Evolutionary conservation across 140 eudicot species (phyloP).

Genomic region (Flaveria floridana): DNA sequence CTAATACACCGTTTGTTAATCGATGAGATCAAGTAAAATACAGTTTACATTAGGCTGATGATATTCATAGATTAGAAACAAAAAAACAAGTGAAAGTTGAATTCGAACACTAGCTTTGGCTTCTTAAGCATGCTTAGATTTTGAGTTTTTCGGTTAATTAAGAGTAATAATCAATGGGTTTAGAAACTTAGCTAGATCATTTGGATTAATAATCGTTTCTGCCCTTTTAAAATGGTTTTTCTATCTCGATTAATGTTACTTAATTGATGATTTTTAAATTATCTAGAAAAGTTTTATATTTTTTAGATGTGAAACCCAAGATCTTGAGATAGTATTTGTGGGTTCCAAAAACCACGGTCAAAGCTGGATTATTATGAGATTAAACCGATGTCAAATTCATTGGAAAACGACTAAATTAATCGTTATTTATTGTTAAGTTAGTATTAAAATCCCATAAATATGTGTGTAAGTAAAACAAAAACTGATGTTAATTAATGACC

Average conservation of each 20-base stretch:
- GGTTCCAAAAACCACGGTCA: conserved; percentile 44
- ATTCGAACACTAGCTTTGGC: conserved; percentile 9
- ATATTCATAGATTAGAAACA: too few species aligned
- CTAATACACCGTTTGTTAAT: too few species aligned
- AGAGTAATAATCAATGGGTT: background rate
- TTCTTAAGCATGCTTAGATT: conserved; percentile 27
- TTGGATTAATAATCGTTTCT: background rate
- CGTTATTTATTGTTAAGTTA: conserved; percentile 22
- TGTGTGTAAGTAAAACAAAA: conserved; percentile 39
- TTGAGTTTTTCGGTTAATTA: background rate
- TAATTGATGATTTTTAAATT: background rate
- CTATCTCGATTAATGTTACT: conserved; percentile 5
- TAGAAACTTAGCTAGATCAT: background rate
- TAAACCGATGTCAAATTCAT: conserved; percentile 40
- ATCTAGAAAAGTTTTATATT: conserved; percentile 5
- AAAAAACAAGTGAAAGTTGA: background rate
- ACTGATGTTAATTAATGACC: conserved; percentile 38
- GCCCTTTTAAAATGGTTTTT: background rate
- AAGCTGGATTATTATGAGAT: conserved; percentile 46
- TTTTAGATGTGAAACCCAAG: conserved; percentile 38
- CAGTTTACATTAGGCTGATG: background rate
- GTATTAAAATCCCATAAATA: conserved; percentile 34
- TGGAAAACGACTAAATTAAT: conserved; percentile 22
- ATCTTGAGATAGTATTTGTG: conserved; percentile 37
- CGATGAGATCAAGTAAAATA: background rate